Base-by-base conservation (phyloP, 2,329 filamentous ascomycete genomes). In the Trichoderma afroharzianum region DNA sequence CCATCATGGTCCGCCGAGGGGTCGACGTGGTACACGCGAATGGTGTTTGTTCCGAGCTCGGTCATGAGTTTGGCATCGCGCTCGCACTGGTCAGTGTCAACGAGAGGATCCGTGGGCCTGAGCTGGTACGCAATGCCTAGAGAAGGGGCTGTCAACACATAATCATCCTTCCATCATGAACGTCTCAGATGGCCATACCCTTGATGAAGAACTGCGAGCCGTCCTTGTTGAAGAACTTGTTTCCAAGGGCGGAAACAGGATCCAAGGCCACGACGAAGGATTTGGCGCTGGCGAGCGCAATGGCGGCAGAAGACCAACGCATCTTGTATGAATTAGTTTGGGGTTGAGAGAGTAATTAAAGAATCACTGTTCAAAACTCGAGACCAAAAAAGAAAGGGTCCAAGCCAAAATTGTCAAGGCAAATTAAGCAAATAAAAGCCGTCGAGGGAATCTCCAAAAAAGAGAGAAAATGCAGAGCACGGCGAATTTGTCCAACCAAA, bases 11-110 rank as follows among this genome's bases (percentile, higher is more conserved):
- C 84, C 36, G 83, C 88, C 3, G 82, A 80, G 2, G 92, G 83
- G 76, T 97, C 91, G 73, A 97, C 93, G 78, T 97, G 93, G 81
- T 97, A 97, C 72, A 96, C 92, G 71, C 94, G 93, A 77, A 97
- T 94, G 33, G 92, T 87, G 80, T 97, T 97, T 79, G 92, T 89
- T 73, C 93, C 93, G 68, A 97, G 85, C 21, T 90, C 88, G 80
- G 93, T 87, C 92, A 97, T 97, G 78, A 95, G 85, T 18, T 84
- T 80, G 55, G 91, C 91, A 83, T 97, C 94, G 75, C 90, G 88
- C 76, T 86, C 81, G 84, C 93, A 97, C 83, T 97, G 94, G 62
- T 88, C 88, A 53, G 88, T 87, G 79, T 96, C 88, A 75, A 93
- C 83, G 73, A 97, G 88, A 63, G 94, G 94, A 78, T 97, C 94